phyloP scores from a whole-genome alignment of 148 eudicot species.

The Rhododendron vialii region DNA sequence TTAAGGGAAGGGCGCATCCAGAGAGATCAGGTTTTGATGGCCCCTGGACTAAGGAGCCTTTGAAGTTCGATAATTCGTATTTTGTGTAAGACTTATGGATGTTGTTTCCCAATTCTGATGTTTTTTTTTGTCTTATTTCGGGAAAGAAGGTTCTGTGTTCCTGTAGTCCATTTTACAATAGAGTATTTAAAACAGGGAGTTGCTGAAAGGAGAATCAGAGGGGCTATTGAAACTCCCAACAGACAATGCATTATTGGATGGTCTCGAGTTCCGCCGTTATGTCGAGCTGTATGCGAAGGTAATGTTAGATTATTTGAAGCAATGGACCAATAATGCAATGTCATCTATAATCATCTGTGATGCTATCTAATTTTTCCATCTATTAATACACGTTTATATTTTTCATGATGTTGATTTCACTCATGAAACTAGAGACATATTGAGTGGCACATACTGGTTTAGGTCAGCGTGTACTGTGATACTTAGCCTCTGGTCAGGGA shows the following conservation, averaged over 20 bases:
- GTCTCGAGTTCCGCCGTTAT: constrained; percentile 65
- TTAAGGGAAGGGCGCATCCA: constrained; percentile 17
- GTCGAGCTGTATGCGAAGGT: constrained; percentile 97
- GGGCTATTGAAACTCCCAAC: constrained; percentile 87
- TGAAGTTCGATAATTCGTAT: constrained; percentile 89
- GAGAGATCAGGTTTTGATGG: constrained; percentile 59
- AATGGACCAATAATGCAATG: not conserved
- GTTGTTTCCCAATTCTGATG: not conserved
- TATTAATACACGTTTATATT: not conserved
- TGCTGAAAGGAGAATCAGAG: constrained; percentile 79
- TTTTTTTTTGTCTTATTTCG: not conserved
- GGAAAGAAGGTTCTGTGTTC: not conserved
- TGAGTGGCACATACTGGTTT: not conserved
- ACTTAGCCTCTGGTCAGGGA: not conserved
- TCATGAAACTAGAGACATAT: not conserved
- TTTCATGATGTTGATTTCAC: not conserved
- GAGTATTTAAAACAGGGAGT: constrained; percentile 48
- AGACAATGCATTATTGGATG: constrained; percentile 72
- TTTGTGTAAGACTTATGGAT: constrained; percentile 55
- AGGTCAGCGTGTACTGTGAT: not conserved
- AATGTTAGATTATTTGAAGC: not conserved
- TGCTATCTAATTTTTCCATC: not conserved
- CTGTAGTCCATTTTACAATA: not conserved
- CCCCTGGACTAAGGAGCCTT: constrained; percentile 92
- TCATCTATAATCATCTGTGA: not conserved